phyloP scores from a whole-genome alignment of 495 filamentous ascomycete genomes.

The Glonium stellatum region DNA sequence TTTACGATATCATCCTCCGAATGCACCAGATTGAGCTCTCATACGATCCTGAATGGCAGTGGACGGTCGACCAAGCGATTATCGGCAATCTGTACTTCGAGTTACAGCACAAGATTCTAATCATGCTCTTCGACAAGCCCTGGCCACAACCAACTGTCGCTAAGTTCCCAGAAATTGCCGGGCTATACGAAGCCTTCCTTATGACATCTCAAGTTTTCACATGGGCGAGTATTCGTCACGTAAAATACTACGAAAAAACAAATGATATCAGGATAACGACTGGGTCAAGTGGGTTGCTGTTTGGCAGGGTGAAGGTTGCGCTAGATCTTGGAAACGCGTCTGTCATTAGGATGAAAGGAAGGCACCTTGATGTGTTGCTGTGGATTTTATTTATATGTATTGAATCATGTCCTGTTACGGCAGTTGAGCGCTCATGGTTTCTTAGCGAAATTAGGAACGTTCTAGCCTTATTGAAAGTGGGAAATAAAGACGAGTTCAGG shows the following conservation, averaged over 20 bases:
- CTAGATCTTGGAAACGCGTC: conserved; percentile 10
- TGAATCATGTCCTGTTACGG: conserved; percentile 9
- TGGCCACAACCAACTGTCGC: conserved; percentile 7
- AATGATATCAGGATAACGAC: background rate
- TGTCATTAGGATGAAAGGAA: conserved; percentile 14
- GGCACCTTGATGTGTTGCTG: conserved; percentile 14
- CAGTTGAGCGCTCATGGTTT: conserved; percentile 13
- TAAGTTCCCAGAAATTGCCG: conserved; percentile 9
- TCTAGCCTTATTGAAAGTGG: conserved; percentile 16
- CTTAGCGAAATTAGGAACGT: conserved; percentile 12
- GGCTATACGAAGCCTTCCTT: conserved; percentile 16
- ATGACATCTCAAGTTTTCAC: conserved; percentile 14
- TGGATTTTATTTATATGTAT: conserved; percentile 15
- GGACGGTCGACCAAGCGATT: conserved; percentile 9
- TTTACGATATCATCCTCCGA: conserved; percentile 17
- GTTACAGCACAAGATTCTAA: conserved; percentile 4
- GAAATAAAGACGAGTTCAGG: conserved; percentile 15
- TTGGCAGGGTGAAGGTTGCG: conserved; percentile 1
- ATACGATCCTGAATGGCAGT: conserved; percentile 12
- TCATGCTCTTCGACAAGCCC: conserved; percentile 12
- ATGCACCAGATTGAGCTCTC: conserved; percentile 20
- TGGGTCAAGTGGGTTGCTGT: background rate
- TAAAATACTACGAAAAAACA: background rate
- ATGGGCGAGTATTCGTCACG: conserved; percentile 18
- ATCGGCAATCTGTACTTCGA: conserved; percentile 26